Evolutionary conservation across 805 yeast species (phyloP).

Genomic region (Kodamaea laetipori): DNA sequence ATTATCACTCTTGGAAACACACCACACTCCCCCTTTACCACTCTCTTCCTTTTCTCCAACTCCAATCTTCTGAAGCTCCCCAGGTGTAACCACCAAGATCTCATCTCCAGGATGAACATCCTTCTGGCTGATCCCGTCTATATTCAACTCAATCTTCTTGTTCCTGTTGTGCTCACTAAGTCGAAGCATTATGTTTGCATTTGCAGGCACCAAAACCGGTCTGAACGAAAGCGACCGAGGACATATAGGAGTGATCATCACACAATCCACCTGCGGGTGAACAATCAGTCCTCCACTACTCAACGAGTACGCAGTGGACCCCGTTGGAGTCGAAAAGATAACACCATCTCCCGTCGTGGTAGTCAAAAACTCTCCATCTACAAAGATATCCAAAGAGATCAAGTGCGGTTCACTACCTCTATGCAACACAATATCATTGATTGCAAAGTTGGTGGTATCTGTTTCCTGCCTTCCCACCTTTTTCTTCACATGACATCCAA

Average conservation of each 20-base stretch:
- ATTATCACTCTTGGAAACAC: slow-evolving; percentile 77
- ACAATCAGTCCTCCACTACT: slow-evolving; percentile 92
- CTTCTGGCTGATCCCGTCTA: slow-evolving; percentile 83
- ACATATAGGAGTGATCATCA: slow-evolving; percentile 85
- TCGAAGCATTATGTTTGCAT: slow-evolving; percentile 69
- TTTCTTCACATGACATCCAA: slow-evolving; percentile 68
- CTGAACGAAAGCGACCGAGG: slow-evolving; percentile 90
- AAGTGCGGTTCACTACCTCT: slow-evolving; percentile 87
- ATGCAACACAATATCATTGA: slow-evolving; percentile 90
- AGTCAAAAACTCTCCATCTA: slow-evolving; percentile 82
- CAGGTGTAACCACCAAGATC: slow-evolving; percentile 54
- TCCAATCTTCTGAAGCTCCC: slow-evolving; percentile 10
- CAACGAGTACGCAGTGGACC: slow-evolving; percentile 90
- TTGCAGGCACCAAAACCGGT: slow-evolving; percentile 79
- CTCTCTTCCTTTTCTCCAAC: slow-evolving; percentile 9
- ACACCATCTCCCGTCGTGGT: slow-evolving; percentile 93
- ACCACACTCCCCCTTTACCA: slow-evolving; percentile 66
- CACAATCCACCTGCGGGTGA: slow-evolving; percentile 83
- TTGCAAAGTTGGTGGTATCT: slow-evolving; percentile 62
- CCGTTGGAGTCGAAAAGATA: slow-evolving; percentile 86
- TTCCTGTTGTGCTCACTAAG: slow-evolving; percentile 53
- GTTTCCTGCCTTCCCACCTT: slow-evolving; percentile 19
- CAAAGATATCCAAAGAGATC: slow-evolving; percentile 78
- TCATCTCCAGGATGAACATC: slow-evolving; percentile 75
- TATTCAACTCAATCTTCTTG: slow-evolving; percentile 54